Base-by-base conservation (phyloP, 495 filamentous ascomycete species). In the Cercophora newfieldiana region DNA sequence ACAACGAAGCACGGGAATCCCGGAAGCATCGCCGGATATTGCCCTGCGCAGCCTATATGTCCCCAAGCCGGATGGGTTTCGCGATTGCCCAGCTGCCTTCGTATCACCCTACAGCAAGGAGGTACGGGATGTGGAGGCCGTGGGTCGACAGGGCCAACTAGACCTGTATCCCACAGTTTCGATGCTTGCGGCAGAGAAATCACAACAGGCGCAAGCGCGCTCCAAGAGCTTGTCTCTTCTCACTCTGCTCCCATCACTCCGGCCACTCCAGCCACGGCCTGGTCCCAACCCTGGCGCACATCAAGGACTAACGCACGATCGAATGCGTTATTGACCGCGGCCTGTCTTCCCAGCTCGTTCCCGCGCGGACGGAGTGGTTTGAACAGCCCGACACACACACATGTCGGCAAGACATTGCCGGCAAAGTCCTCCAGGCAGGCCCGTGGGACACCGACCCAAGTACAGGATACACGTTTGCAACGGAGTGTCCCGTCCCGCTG, bases 41-140 rank as follows among this genome's bases (percentile, higher is more conserved):
- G 58, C 22, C n/a, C 47, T 63, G 31, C 59, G 54, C 29, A 57
- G 50, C 22, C 54, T 60, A 48, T 47, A 57, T 53, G 31, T 68
- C 57, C 54, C 61, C 56, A 66, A 49, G 25, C 56, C 66, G 47
- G 64, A 65, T 44, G 30, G 33, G 37, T 55, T 59, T 63, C 57
- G 66, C 7, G 58, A 61, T 64, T 44, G 62, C 64, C 56, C 50
- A 63, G 64, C 65, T 57, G 64, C 65, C 67, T 57, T 64, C n/a
- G 61, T 63, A 66, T 67, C 69, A 72, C 73, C 64, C 64, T 68
- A 71, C 70, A 66, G 57, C 2, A 44, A 44, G 37, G 56, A 72
- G 67, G 64, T 67, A 71, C 59, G 67, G 56, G 67, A 73, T 18
- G 70, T 73, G 70, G 66, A 74, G 71, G 67, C 54, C 26, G 54